A percentile compares a stretch with the other conserved stretches of the same genome.
phyloP scores from a whole-genome alignment of 78 protist species.

The Dictyostelium citrinum region DNA sequence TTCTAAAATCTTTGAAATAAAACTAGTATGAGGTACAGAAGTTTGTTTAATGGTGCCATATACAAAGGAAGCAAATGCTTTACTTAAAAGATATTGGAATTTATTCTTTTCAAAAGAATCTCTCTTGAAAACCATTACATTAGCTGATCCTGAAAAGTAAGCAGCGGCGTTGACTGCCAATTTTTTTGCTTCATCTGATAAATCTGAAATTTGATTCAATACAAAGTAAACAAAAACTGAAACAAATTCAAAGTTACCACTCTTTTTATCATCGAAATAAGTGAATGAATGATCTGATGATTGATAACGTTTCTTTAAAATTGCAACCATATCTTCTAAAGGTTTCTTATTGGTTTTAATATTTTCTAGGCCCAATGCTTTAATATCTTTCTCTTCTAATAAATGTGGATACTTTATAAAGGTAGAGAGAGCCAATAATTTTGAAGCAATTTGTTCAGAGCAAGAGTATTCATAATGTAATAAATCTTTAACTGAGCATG shows the following conservation, averaged over 20 bases:
- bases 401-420: background rate
- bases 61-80: constrained; percentile 16
- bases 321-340: background rate
- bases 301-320: background rate
- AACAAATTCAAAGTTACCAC: constrained; percentile 29
- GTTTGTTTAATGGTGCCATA: background rate
- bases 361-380: background rate
- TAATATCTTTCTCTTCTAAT: background rate
- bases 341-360: background rate
- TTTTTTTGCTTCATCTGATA: background rate
- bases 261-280: constrained; percentile 10
- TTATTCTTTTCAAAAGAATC: background rate
- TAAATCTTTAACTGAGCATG: background rate
- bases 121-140: background rate
- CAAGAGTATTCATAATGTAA: constrained; percentile 23
- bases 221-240: constrained; percentile 20
- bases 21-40: background rate
- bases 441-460: constrained; percentile 32
- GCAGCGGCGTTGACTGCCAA: background rate
- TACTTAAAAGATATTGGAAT: background rate
- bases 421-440: background rate
- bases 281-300: background rate
- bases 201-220: background rate
- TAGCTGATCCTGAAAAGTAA: background rate
- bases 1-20: background rate